phyloP scores from a whole-genome alignment of 495 filamentous ascomycete species.

The Aspergillus saccharolyticus region DNA sequence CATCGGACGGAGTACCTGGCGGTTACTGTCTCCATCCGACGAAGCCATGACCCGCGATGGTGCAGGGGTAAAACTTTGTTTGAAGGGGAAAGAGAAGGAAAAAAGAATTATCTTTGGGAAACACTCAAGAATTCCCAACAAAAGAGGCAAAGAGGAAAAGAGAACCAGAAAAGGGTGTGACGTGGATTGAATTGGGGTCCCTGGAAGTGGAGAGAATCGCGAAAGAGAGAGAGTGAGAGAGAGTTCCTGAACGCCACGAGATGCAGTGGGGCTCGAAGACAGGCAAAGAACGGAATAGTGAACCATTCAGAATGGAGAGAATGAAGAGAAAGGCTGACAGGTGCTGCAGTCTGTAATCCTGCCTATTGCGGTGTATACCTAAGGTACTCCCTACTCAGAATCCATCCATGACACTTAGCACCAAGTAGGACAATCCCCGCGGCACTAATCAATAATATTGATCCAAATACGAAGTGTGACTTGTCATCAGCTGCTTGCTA shows the following conservation, averaged over 20 bases:
- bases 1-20: neutral
- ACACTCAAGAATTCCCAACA: neutral
- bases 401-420: neutral
- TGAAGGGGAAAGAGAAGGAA: neutral
- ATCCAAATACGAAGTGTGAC: neutral
- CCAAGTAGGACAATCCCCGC: neutral
- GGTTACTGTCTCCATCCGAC: neutral
- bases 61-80: neutral
- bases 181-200: slow-evolving; percentile 2
- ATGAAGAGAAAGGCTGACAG: neutral
- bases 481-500: neutral
- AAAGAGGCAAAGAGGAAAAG: neutral
- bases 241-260: slow-evolving; percentile 14
- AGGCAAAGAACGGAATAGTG: neutral
- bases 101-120: too few species aligned
- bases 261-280: slow-evolving; percentile 8
- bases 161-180: slow-evolving; percentile 4
- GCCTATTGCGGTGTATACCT: neutral
- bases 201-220: slow-evolving; percentile 1
- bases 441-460: neutral
- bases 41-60: neutral
- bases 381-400: too few species aligned
- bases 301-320: neutral
- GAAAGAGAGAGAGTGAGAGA: neutral
- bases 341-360: neutral